Base-by-base conservation (phyloP, 805 yeast genomes). In the Kregervanrija delftensis region DNA sequence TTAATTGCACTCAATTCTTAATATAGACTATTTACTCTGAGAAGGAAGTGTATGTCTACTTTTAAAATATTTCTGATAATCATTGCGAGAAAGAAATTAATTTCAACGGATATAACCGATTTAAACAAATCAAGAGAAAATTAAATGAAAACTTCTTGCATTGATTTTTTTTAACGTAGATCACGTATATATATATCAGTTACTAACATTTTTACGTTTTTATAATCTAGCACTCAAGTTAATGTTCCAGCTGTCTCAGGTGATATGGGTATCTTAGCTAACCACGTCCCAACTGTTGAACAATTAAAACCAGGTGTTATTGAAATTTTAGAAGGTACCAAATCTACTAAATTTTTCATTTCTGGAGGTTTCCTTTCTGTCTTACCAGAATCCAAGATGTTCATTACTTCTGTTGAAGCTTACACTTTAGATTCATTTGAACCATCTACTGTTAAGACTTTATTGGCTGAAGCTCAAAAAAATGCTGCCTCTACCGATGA, bases 311-410 rank as follows among this genome's bases (percentile, higher is more conserved):
- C 99, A 58, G 99, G 99, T 69, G 77, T 93, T 50, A 84, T 93
- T 60, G 96, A 90, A 69, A 81, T 93, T 63, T 83, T 87, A 55
- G 91, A 87, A 68, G 76, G 80, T 61, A 68, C 84, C 45, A 74
- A 77, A 49, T 85, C 85, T 59, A 68, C 84, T 53, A 87, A 86
- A 69, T 91, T 69, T 76, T 93, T 91, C 59, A 89, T 91, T 55
- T 79, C 95, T 51, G 98, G 98, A 55, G 99, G 99, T 57, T 86
- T 91, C 61, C 98, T 96, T 49, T 80, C 96, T 47, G 95, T 93
- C 54, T 90, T 86, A 67, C 97, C 96, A 70, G 95, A 87, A 62
- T 89, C 96, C 56, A 77, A 83, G 58, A 76, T 93, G 65, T 81
- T 86, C 63, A 83, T 93, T 68, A 85, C 93, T 63, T 90, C 97